Conservation (phyloP, 2,329 filamentous ascomycete genomes). For the Nothomitra cinnamomea region DNA sequence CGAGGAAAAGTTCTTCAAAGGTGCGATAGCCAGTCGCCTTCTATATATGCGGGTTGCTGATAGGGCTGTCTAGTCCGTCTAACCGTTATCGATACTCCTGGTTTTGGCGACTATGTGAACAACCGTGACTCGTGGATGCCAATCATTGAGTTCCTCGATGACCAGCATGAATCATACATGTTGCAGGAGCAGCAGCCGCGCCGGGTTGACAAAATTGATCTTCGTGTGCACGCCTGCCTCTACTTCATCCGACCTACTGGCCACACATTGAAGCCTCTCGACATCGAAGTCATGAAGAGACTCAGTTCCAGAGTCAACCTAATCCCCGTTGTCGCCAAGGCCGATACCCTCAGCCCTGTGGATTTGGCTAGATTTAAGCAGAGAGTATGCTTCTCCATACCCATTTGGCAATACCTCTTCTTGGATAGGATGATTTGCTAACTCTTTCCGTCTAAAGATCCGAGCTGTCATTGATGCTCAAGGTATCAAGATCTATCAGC, state of each 20-base stretch:
- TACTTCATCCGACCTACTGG: conserved; percentile 99
- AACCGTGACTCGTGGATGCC: conserved; percentile 99
- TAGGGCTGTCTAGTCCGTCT: conserved; percentile 54
- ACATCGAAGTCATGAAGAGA: conserved; percentile 99
- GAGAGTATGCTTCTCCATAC: conserved; percentile 42
- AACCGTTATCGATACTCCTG: conserved; percentile 96
- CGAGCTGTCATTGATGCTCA: conserved; percentile 91
- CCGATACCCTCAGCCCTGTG: conserved; percentile 84
- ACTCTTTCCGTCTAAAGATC: conserved; percentile 42
- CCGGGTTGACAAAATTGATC: conserved; percentile 96
- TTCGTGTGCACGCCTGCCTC: conserved; percentile 93
- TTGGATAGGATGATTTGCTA: neutral
- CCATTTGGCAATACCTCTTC: neutral
- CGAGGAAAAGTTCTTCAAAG: conserved; percentile 99
- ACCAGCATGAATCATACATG: conserved; percentile 99
- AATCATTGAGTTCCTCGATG: conserved; percentile 98
- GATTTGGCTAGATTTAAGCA: conserved; percentile 92
- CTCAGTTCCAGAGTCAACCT: conserved; percentile 95
- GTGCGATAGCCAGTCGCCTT: conserved; percentile 31
- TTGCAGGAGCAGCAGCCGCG: conserved; percentile 98
- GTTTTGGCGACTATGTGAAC: conserved; percentile 99
- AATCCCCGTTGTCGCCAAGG: conserved; percentile 97
- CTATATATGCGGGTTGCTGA: conserved; percentile 4
- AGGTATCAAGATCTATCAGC: conserved; percentile 99
- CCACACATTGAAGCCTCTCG: conserved; percentile 93